Percentiles rank a stretch among this genome's conserved stretches.
Conservation (phyloP, 768 basidiomycete genomes). For the Russula emetica region DNA sequence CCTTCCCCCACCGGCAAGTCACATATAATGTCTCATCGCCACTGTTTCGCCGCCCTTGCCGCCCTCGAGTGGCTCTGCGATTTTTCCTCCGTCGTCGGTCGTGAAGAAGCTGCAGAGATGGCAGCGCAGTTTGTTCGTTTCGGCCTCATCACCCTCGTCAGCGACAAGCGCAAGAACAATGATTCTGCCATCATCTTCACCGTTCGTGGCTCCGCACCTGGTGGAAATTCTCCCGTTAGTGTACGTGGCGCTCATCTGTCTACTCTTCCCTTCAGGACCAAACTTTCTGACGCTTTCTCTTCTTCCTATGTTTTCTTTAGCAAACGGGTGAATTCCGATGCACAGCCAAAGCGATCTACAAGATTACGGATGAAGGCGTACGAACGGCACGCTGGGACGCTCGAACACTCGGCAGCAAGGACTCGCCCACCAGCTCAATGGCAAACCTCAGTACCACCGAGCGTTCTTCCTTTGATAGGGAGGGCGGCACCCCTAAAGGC, state of each 20-base stretch:
- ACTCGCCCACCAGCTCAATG: constrained; percentile 64
- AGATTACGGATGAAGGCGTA: constrained; percentile 87
- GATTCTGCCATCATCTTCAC: constrained; percentile 93
- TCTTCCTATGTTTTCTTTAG: constrained; percentile 37
- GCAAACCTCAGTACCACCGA: constrained; percentile 49
- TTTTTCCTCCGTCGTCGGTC: constrained; percentile 91
- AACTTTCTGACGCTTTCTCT: constrained; percentile 16
- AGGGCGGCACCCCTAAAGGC: constrained; percentile 30
- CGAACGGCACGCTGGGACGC: constrained; percentile 80
- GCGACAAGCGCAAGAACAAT: constrained; percentile 87
- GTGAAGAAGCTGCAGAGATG: constrained; percentile 97
- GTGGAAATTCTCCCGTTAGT: constrained; percentile 68
- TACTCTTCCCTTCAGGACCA: constrained; percentile 15
- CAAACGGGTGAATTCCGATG: constrained; percentile 95
- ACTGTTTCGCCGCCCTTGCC: constrained; percentile 80
- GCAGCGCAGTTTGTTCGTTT: constrained; percentile 97
- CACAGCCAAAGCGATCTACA: constrained; percentile 93
- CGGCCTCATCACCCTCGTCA: constrained; percentile 82
- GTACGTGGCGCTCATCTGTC: constrained; percentile 41
- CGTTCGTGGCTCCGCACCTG: constrained; percentile 74
- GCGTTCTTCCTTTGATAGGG: constrained; percentile 59
- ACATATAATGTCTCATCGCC: constrained; percentile 47
- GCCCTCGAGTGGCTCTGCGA: constrained; percentile 98
- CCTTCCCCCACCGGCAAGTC: constrained; percentile 48
- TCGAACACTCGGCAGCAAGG: constrained; percentile 38